These are phyloP conservation scores for Ophidiomyces ophidiicola DNA, from an alignment of 2,329 filamentous ascomycete genomes.

Conservation along the genomic window DNA sequence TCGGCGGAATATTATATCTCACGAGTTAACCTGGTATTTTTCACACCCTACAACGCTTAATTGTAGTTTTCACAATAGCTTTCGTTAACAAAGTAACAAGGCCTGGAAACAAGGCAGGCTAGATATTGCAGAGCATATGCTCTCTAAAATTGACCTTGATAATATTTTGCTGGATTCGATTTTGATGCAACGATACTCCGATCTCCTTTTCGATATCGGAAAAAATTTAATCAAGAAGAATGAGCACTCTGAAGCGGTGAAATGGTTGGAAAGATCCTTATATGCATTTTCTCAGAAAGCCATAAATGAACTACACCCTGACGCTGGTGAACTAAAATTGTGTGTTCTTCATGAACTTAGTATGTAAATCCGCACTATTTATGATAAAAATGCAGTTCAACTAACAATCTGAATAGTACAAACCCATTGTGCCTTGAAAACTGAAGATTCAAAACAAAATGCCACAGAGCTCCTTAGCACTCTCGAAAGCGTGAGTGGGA, in stretches of 20 bases:
- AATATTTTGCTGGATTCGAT: slow-evolving; percentile 34
- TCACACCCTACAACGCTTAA: slow-evolving; percentile 3
- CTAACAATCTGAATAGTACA: slow-evolving; percentile 18
- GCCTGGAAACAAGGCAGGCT: slow-evolving; percentile 61
- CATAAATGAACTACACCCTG: slow-evolving; percentile 44
- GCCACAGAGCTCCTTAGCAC: slow-evolving; percentile 46
- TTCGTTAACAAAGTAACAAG: slow-evolving; percentile 33
- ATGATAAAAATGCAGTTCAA: background rate
- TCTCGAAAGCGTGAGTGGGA: slow-evolving; percentile 37
- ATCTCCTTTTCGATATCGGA: slow-evolving; percentile 62
- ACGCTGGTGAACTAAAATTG: slow-evolving; percentile 52
- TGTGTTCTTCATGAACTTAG: slow-evolving; percentile 55
- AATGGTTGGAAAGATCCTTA: slow-evolving; percentile 63
- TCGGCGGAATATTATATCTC: slow-evolving; percentile 52
- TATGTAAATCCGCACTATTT: slow-evolving; percentile 32
- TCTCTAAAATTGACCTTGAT: slow-evolving; percentile 43
- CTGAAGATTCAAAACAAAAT: slow-evolving; percentile 36
- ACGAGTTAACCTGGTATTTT: slow-evolving; percentile 52
- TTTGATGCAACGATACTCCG: slow-evolving; percentile 50
- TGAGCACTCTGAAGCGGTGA: slow-evolving; percentile 45
- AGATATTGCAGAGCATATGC: slow-evolving; percentile 70
- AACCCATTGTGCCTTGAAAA: slow-evolving; percentile 26
- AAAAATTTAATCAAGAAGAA: slow-evolving; percentile 43
- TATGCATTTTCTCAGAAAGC: slow-evolving; percentile 39
- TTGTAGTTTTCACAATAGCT: slow-evolving; percentile 1